Percentiles rank a stretch among this genome's conserved stretches.
These are phyloP conservation scores for Penicillium lividum DNA, from an alignment of 495 filamentous ascomycete genomes.

Conservation along the genomic window DNA sequence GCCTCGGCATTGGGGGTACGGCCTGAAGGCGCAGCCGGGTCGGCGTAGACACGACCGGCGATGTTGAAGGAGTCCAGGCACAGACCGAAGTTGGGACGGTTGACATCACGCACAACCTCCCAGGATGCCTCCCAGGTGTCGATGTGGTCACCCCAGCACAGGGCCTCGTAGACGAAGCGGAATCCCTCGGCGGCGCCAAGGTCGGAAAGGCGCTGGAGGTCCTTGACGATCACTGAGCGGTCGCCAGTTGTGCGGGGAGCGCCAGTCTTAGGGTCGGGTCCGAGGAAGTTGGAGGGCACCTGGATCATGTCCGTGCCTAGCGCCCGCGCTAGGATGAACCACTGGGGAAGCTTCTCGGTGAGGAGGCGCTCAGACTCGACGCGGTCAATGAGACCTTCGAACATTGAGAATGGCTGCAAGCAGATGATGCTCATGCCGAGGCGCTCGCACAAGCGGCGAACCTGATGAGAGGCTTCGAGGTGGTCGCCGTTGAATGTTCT, in stretches of 20 bases:
- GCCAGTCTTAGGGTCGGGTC: conserved; percentile 42
- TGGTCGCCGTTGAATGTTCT: conserved; percentile 56
- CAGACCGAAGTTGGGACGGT: conserved; percentile 73
- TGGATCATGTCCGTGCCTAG: conserved; percentile 71
- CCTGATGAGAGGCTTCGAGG: conserved; percentile 57
- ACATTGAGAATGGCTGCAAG: conserved; percentile 78
- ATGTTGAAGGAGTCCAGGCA: conserved; percentile 86
- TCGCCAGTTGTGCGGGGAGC: conserved; percentile 52
- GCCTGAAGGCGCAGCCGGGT: conserved; percentile 59
- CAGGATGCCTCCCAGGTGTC: conserved; percentile 75
- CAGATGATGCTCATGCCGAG: conserved; percentile 64
- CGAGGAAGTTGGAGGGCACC: conserved; percentile 72
- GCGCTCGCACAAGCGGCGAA: conserved; percentile 56
- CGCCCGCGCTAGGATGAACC: conserved; percentile 66
- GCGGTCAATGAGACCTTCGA: conserved; percentile 72
- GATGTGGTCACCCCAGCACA: conserved; percentile 73
- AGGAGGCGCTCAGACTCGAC: conserved; percentile 57
- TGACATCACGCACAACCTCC: conserved; percentile 64
- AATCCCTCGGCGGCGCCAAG: conserved; percentile 56
- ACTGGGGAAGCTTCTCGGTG: conserved; percentile 60
- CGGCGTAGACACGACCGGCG: conserved; percentile 70
- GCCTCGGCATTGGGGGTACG: conserved; percentile 57
- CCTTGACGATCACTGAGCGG: conserved; percentile 57
- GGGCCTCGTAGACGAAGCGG: conserved; percentile 74
- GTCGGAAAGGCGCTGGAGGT: conserved; percentile 67